Conservation (phyloP, 2,329 filamentous ascomycete species). For the Fusarium protoensiforme region DNA sequence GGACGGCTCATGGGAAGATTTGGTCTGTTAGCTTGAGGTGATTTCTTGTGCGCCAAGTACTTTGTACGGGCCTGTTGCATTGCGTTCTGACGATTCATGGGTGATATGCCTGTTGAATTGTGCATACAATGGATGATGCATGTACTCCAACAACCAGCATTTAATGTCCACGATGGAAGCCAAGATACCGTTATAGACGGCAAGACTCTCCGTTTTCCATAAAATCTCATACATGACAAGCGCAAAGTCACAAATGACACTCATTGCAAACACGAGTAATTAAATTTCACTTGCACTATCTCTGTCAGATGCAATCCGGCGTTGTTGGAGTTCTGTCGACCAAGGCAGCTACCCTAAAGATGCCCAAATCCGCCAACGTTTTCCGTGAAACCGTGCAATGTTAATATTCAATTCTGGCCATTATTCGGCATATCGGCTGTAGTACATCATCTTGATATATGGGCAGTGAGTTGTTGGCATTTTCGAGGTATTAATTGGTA, state of each 20-base stretch:
- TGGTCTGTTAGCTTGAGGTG: neutral
- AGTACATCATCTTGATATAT: fast-evolving
- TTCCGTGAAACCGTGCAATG: neutral
- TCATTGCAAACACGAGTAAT: neutral
- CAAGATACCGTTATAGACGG: neutral
- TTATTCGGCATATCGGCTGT: neutral
- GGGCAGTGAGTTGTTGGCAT: neutral
- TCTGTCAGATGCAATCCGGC: neutral
- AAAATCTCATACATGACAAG: neutral
- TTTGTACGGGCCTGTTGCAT: neutral
- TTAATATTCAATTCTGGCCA: neutral
- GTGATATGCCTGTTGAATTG: neutral
- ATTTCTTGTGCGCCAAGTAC: neutral
- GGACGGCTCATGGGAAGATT: neutral
- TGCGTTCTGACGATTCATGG: neutral
- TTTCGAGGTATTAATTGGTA: neutral
- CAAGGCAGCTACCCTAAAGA: neutral
- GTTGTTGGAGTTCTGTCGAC: neutral
- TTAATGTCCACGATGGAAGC: neutral
- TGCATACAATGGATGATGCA: too few relatives aligned
- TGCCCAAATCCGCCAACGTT: neutral
- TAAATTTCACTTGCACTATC: neutral
- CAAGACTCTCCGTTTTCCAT: neutral
- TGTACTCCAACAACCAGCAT: neutral
- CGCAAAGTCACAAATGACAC: neutral